Base-by-base conservation (phyloP, 1,284 basidiomycete species). In the Trametes hirsuta region DNA sequence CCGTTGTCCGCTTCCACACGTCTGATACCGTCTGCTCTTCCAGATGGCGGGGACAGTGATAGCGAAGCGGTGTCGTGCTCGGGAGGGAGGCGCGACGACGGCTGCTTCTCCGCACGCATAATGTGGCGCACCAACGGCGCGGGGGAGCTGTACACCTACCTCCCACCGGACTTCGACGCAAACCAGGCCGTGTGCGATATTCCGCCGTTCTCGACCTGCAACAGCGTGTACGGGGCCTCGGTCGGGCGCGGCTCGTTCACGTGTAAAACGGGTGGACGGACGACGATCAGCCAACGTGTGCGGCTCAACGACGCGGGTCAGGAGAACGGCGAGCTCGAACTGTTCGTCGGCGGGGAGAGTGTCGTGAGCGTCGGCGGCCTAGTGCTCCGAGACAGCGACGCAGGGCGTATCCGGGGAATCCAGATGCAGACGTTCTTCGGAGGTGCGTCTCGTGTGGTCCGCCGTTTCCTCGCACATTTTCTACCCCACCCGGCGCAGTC, bases 401-500 rank as follows among this genome's bases (percentile, higher is more conserved):
- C 72, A 1, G 81, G 81, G 51, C 76, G 77, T 58, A 79, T 88
- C 63, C 78, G 82, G 47, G 86, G 86, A 45, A 79, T 87, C 64
- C 83, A 84, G 76, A 81, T 85, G 74, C 86, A 88, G 75, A 85
- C 85, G 41, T 88, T 88, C 81, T 88, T 87, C 63, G 86, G 84
- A 57, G 83, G 84, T 82, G 67, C 41, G 79, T 70, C 24, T 44
- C 36, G 18, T 35, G 50, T 21, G 30, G 30, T 8, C 30, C 30
- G 30, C 30, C 30, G 8, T 30, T 30, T 30, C 30, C 30, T 30
- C 30, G 30, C 30, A 4, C 30, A 5, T 30, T 8, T 30, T 30
- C 30, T 30, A 8, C 30, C 30, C 30, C 30, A 30, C 30, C 30
- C 30, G 30, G 41, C 30, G 36, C 8, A 35, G 25, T 55, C 52